These are phyloP conservation scores for Monilinia laxa DNA, from an alignment of 2,329 filamentous ascomycete genomes.

Conservation along the genomic window DNA sequence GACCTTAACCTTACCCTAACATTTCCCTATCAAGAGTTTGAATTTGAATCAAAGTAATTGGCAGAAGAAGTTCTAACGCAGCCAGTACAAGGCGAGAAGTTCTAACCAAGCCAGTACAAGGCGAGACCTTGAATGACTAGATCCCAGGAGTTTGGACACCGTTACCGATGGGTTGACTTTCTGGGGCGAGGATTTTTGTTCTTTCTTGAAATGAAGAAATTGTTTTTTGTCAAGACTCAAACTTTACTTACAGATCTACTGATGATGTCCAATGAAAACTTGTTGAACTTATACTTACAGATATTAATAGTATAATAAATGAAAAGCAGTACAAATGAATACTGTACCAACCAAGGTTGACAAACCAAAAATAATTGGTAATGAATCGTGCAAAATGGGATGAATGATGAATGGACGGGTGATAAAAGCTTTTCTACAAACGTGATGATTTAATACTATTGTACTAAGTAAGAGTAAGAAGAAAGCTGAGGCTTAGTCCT, in stretches of 20 bases:
- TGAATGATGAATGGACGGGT: neutral
- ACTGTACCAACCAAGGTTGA: too few species aligned
- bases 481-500: too few species aligned
- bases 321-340: constrained; percentile 5
- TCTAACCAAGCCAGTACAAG: neutral
- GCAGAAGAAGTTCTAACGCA: neutral
- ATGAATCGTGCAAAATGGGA: neutral
- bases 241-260: neutral
- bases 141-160: constrained; percentile 11
- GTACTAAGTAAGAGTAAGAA: too few species aligned
- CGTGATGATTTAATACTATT: too few species aligned
- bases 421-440: neutral
- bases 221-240: constrained; percentile 4
- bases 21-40: constrained; percentile 11
- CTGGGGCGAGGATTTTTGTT: neutral
- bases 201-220: constrained; percentile 9
- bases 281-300: constrained; percentile 4
- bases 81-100: neutral
- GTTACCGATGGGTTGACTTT: neutral
- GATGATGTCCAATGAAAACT: constrained; percentile 4
- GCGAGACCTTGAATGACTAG: neutral
- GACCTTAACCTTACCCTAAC: neutral
- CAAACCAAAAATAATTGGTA: neutral
- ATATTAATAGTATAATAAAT: neutral
- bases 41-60: neutral